phyloP scores from a whole-genome alignment of 176 grass and related monocot species.

The Leersia perrieri region DNA sequence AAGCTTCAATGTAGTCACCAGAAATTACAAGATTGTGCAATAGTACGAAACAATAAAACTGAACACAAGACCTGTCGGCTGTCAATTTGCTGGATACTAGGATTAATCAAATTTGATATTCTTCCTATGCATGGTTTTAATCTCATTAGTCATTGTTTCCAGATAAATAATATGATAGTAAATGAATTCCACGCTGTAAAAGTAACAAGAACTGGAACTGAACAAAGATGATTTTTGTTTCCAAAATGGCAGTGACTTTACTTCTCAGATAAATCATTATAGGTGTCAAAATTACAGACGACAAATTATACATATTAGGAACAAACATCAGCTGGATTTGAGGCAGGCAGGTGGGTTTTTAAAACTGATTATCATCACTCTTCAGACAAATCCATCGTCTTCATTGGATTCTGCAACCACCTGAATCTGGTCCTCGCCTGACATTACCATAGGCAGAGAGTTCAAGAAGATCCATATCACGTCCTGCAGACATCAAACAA shows the following conservation, averaged over 20 bases:
- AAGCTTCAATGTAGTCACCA: conserved; percentile 8
- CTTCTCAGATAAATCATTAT: conserved; percentile 27
- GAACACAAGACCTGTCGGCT: background rate
- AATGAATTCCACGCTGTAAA: background rate
- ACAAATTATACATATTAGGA: background rate
- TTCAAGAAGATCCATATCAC: conserved; percentile 93
- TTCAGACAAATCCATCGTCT: conserved; percentile 26
- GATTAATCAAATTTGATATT: background rate
- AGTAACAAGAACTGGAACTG: conserved; percentile 14
- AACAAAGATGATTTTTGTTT: conserved; percentile 2
- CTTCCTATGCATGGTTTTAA: background rate
- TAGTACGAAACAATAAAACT: background rate
- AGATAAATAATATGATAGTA: conserved; percentile 25
- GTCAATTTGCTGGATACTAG: background rate
- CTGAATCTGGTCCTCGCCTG: conserved; percentile 64
- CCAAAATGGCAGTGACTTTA: background rate
- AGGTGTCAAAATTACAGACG: conserved; percentile 36
- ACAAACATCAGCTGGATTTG: conserved; percentile 23
- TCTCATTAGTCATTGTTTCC: background rate
- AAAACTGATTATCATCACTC: conserved; percentile 8
- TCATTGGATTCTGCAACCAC: conserved; percentile 95
- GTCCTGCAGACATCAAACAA: conserved; percentile 51
- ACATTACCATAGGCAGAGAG: conserved; percentile 93
- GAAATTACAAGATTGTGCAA: conserved; percentile 5
- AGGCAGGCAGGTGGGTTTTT: background rate